Base-by-base conservation (phyloP, 257 asterid genomes). In the Solanum tarijense region DNA sequence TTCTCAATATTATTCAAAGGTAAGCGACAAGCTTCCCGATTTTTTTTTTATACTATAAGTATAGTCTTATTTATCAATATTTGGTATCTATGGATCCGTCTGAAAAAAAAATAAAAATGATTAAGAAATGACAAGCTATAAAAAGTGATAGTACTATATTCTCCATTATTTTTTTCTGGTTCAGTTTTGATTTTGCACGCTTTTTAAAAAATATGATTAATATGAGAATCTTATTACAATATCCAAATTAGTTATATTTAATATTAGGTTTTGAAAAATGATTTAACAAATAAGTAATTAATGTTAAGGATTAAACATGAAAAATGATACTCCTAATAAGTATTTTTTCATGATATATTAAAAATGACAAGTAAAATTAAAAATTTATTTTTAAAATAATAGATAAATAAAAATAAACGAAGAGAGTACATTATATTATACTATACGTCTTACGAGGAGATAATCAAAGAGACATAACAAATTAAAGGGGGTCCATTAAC, bases 331-430 rank as follows among this genome's bases (percentile, higher is more conserved):
- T 52, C 4, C 0, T 52, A 52, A 52, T 52, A 52, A 6, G 9
- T 6, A 46, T 14, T 14, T 46, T 48, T 48, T 48, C 20, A 13
- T 48, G 21, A 48, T 55, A 18, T 55, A 0, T 55, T 55, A 55
- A 55, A 55, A 55, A 55, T 55, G 65, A 55, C n/a, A 55, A 18
- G 4, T 55, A 55, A 20, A 55, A 55, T 6, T 7, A 55, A 55
- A 6, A 55, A 55, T 7, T 0, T 55, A 18, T 18, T 55, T 55
- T 20, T 1, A 20, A 55, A 55, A 7, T 55, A 55, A 20, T 55
- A 0, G 0, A 55, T 0, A 55, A 55, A 55, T 0, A 55, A 55
- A 55, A 20, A 0, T 55, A 7, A 7, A 55, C 11, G 2, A 20
- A 55, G 5, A 3, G 11, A 20, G 11, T 55, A 55, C 4, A 3